Base-by-base conservation (phyloP, 257 asterid species). In the Solanum pinnatisectum region DNA sequence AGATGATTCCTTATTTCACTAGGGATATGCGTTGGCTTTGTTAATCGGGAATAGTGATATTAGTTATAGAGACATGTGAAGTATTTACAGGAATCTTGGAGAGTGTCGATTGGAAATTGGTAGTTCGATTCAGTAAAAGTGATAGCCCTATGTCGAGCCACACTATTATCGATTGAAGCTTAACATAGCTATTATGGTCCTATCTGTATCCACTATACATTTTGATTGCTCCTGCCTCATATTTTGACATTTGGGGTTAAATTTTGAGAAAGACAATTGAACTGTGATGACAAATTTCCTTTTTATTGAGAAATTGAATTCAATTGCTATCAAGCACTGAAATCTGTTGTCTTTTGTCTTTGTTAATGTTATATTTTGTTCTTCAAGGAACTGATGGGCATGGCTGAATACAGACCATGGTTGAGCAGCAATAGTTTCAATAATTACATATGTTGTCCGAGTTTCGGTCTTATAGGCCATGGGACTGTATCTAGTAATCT, bases 1-100 rank as follows among this genome's bases (percentile, higher is more conserved):
- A 83, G 92, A 88, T 93, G 89, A 89, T 84, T 71, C 52, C 83
- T 85, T 35, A 36, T 83, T n/a, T 71, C 49, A 81, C 42, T 81
- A 22, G 20, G 42, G 44, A 81, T 27, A 67, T 14, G 52, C 36
- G 1, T 25, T 71, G 15, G 35, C 71, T 71, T 70, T 76, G 23
- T 5, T 68, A 42, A 16, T 32, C 15, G 5, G 84, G 15, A 39
- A 39, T 30, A 36, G 63, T 71, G 68, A 70, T 32, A 9, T 86
- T 10, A 63, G 82, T 39, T 46, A 70, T 85, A 27, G 40, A 27
- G 82, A 56, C 82, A 68, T 27, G 83, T 85, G 30, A 68, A 30
- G 83, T 10, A 36, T 18, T 68, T 27, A 68, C 81, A 30, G 83
- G 60, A 65, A 52, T 40, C 59, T 40, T 42, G 84, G 65, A 68